Evolutionary conservation across 225 moss, liverwort and hornwort species (phyloP).

Genomic region (Pleurozium schreberi): DNA sequence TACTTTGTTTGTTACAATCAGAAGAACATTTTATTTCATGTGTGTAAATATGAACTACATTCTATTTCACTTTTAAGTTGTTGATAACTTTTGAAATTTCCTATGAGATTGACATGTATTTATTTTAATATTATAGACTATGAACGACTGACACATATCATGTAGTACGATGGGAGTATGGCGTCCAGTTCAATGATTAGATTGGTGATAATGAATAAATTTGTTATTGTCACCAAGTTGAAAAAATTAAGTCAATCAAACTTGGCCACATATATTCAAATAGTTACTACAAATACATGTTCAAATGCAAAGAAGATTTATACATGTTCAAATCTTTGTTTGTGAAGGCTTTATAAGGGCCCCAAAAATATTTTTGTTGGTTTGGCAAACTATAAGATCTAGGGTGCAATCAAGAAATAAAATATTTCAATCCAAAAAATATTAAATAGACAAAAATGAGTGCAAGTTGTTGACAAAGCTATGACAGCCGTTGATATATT

Average conservation of each 20-base stretch:
- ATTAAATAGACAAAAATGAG: neutral
- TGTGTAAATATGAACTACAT: neutral
- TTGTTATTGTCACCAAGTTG: fast-evolving
- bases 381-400: neutral
- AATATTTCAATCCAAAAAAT: neutral
- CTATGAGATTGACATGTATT: neutral
- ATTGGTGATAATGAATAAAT: neutral
- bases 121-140: neutral
- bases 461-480: fast-evolving
- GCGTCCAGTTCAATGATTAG: fast-evolving
- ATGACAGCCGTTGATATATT: neutral
- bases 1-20: no score
- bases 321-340: neutral
- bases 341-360: neutral
- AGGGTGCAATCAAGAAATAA: neutral
- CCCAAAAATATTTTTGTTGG: neutral
- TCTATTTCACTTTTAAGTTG: neutral
- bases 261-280: neutral
- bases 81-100: neutral
- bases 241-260: neutral
- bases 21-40: no score
- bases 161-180: no score
- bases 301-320: neutral
- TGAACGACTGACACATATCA: fast-evolving
- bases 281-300: neutral